Base-by-base conservation (phyloP, 495 filamentous ascomycete species). In the Collariella sp. region DNA sequence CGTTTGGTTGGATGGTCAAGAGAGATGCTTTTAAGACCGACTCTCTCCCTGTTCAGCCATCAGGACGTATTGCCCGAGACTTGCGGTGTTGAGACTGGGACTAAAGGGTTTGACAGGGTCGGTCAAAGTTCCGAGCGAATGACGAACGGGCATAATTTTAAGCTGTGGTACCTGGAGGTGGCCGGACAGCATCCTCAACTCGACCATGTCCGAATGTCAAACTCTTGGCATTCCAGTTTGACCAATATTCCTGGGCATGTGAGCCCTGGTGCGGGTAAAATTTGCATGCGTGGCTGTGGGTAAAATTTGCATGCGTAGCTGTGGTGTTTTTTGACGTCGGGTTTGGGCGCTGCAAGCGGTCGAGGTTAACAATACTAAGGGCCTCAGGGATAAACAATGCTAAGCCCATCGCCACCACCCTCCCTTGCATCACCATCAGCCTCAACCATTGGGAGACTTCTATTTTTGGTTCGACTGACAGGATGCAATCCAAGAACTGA, bases 321-420 rank as follows among this genome's bases (percentile, higher is more conserved):
- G 34, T 16, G 41, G 20, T 40, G 33, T 46, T 46, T 7, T 46
- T 54, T 52, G 42, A 15, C n/a, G 41, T 7, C 10, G 5, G 39
- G 42, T 40, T 2, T 34, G 50, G 36, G 15, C 19, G 19, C 9
- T 24, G 29, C 40, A 22, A 34, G 47, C 33, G 53, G 49, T 18
- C 45, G 46, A 31, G 22, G 49, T 40, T 50, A 58, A 67, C 58
- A 67, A 67, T 67, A 65, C 49, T 59, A 67, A 65, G 57, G 59
- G 46, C 45, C 10, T 58, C 50, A 50, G 51, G 45, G 49, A 49
- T 22, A 12, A 48, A 65, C 60, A 63, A 62, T 60, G 60, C 52
- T 60, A 63, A 63, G 50, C 42, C 26, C 46, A 29, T 43, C 49
- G 45, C 56, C 60, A 50, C 47, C 42, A 31, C 47, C 40, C 22